These are phyloP conservation scores for Botrytis byssoidea DNA, from an alignment of 2,329 filamentous ascomycete genomes.

Conservation along the genomic window DNA sequence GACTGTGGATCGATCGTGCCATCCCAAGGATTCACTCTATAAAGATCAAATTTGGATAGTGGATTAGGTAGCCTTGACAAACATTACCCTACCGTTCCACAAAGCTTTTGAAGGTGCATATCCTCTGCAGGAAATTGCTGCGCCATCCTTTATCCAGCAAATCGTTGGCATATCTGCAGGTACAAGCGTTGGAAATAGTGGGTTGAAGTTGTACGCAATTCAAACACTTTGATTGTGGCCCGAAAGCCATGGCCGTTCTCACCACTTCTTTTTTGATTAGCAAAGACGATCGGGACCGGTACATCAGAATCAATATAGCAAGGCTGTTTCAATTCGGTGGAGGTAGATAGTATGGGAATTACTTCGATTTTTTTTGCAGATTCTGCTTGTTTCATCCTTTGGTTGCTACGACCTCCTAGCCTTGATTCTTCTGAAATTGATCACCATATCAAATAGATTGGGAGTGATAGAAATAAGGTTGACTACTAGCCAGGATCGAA, in stretches of 20 bases:
- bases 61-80: neutral
- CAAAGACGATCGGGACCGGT: neutral
- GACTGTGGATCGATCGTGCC: slow-evolving; percentile 14
- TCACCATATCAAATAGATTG: neutral
- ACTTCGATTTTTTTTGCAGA: neutral
- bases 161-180: neutral
- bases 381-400: neutral
- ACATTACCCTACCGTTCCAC: neutral
- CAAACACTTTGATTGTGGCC: slow-evolving; percentile 8
- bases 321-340: neutral
- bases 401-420: neutral
- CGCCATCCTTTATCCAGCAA: slow-evolving; percentile 11
- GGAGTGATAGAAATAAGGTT: neutral
- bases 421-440: neutral
- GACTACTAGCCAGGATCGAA: neutral
- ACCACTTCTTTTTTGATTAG: neutral
- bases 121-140: slow-evolving; percentile 2
- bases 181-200: slow-evolving; percentile 8
- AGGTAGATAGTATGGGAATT: neutral
- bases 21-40: slow-evolving; percentile 15
- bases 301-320: neutral
- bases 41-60: neutral
- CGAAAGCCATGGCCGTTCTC: neutral
- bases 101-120: neutral
- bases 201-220: slow-evolving; percentile 2